A percentile compares a stretch with the other conserved stretches of the same genome.
Conservation (phyloP, 148 eudicot genomes). For the Amaranthus hypochondriacus region DNA sequence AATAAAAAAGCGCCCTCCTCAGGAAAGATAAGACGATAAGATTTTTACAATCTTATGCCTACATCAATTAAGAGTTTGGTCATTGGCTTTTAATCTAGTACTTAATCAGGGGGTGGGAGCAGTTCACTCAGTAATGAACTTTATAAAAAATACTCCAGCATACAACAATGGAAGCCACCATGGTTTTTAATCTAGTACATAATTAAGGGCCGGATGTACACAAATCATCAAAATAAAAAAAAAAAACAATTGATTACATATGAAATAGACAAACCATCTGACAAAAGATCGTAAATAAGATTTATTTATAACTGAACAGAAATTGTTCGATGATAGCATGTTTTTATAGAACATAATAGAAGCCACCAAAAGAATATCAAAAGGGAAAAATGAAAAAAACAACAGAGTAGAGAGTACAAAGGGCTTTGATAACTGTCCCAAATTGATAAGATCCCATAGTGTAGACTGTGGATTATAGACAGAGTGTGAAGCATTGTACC, state of each 20-base stretch:
- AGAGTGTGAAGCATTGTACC: not conserved
- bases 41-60: not conserved
- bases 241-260: not conserved
- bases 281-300: not conserved
- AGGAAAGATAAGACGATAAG: not conserved
- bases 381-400: not conserved
- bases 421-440: not conserved
- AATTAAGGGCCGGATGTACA: too few species aligned
- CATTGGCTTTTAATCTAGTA: not conserved
- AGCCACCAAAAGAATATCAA: not conserved
- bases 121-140: too few species aligned
- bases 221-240: not conserved
- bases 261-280: not conserved
- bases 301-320: not conserved
- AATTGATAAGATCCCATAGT: too few species aligned
- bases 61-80: not conserved
- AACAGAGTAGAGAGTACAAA: not conserved
- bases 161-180: too few species aligned
- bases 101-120: too few species aligned
- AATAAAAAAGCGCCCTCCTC: not conserved
- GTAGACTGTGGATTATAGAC: not conserved
- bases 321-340: not conserved
- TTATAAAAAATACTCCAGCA: not conserved
- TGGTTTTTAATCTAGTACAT: not conserved
- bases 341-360: not conserved